A percentile compares a stretch with the other conserved stretches of the same genome.
phyloP scores from a whole-genome alignment of 208 protist species.

The Trypanosoma rangeli region DNA sequence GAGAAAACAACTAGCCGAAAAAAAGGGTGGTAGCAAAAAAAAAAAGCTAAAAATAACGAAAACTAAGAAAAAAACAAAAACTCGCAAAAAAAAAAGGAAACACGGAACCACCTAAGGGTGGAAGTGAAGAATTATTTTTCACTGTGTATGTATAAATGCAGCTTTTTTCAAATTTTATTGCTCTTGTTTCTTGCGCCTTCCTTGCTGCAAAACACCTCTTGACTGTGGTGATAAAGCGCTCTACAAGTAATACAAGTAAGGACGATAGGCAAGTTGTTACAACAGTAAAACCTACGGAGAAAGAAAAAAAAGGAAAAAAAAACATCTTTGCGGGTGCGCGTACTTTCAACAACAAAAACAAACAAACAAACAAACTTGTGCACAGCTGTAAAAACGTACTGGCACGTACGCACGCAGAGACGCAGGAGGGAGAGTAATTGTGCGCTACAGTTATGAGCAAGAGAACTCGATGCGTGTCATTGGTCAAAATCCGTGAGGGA shows the following conservation, averaged over 20 bases:
- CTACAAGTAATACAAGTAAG: neutral
- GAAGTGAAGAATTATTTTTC: neutral
- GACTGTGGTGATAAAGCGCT: neutral
- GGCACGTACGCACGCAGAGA: neutral
- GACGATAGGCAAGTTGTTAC: neutral
- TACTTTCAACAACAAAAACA: conserved; percentile 5
- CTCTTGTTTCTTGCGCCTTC: too few species aligned
- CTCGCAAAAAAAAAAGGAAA: conserved; percentile 1
- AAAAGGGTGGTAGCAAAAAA: conserved; percentile 5
- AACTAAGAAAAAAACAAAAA: conserved; percentile 1
- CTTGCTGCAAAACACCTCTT: neutral
- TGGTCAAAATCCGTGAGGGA: neutral
- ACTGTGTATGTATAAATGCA: neutral
- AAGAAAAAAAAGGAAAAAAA: neutral
- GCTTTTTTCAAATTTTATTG: neutral
- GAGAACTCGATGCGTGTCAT: neutral
- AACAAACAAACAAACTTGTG: neutral
- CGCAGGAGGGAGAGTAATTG: neutral
- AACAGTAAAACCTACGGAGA: neutral
- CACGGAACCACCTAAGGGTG: neutral
- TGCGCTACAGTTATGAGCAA: neutral
- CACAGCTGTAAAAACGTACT: neutral
- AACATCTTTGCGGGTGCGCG: neutral
- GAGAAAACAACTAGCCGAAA: neutral
- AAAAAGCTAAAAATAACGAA: neutral